phyloP scores from a whole-genome alignment of 352 stramenopile genomes.

The Phytophthora kernoviae region DNA sequence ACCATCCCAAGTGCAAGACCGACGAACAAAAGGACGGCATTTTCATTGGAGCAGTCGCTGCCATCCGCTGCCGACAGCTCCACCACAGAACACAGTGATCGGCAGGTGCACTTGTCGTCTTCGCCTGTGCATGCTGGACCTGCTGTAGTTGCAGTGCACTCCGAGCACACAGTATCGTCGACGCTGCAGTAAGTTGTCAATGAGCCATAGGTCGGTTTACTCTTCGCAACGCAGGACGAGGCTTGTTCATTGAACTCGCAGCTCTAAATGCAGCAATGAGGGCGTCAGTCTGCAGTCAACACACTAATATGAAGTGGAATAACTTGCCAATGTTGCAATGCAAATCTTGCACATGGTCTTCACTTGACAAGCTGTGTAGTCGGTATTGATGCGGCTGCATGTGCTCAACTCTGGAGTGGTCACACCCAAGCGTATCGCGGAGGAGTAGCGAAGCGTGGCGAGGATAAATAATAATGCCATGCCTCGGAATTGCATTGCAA shows the following conservation, averaged over 20 bases:
- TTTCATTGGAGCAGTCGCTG: constrained; percentile 3
- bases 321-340: constrained; percentile 33
- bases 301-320: not conserved
- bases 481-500: too few relatives aligned
- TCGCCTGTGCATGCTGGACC: constrained; percentile 32
- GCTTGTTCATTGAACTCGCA: constrained; percentile 40
- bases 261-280: constrained; percentile 15
- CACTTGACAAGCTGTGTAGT: constrained; percentile 41
- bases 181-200: constrained; percentile 33
- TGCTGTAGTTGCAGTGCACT: constrained; percentile 26
- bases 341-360: constrained; percentile 43
- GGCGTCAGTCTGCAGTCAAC: not conserved
- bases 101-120: constrained; percentile 39
- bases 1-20: constrained; percentile 18
- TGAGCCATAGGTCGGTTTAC: constrained; percentile 4
- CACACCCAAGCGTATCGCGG: not conserved
- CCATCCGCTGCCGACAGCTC: constrained; percentile 7
- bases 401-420: constrained; percentile 13
- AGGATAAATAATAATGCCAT: not conserved
- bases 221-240: constrained; percentile 28
- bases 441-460: not conserved
- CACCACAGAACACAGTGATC: constrained; percentile 36
- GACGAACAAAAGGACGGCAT: constrained; percentile 20
- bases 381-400: constrained; percentile 35
- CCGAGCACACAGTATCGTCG: constrained; percentile 27